A percentile compares a stretch with the other conserved stretches of the same genome.
These are phyloP conservation scores for Taphrina flavorubra DNA, from an alignment of 1,139 yeast species.

Conservation along the genomic window DNA sequence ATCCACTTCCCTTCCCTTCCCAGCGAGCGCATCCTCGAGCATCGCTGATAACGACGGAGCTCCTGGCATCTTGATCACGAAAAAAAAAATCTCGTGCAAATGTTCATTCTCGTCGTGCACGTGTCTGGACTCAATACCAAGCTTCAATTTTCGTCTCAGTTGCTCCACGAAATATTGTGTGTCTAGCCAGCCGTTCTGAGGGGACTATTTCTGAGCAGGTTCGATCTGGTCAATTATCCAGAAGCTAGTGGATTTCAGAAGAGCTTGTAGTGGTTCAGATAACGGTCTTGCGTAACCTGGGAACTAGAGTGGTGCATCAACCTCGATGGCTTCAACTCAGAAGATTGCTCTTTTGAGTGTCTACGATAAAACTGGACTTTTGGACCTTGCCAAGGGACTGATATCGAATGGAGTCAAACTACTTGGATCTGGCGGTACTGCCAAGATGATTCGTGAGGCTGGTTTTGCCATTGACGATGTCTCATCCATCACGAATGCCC, in stretches of 20 bases:
- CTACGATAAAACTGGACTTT: slow-evolving; percentile 93
- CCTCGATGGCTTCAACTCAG: slow-evolving; percentile 22
- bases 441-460: slow-evolving; percentile 90
- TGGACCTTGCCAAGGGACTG: slow-evolving; percentile 94
- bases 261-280: too few relatives aligned
- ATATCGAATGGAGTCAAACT: slow-evolving; percentile 85
- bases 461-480: slow-evolving; percentile 98
- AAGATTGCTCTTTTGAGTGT: slow-evolving; percentile 82
- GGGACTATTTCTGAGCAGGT: too few relatives aligned
- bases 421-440: slow-evolving; percentile 97
- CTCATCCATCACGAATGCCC: slow-evolving; percentile 92
- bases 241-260: too few relatives aligned
- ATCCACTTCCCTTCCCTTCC: not conserved
- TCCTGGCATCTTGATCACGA: not conserved
- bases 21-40: not conserved
- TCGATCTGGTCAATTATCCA: too few relatives aligned
- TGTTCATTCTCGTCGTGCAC: slow-evolving; percentile 8
- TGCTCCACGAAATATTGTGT: slow-evolving; percentile 7
- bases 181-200: too few relatives aligned
- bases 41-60: slow-evolving; percentile 9
- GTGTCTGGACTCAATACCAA: not conserved
- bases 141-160: slow-evolving; percentile 1
- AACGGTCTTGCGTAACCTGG: too few relatives aligned
- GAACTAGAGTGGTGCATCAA: too few relatives aligned
- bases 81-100: not conserved